Conservation (phyloP, 768 basidiomycete genomes). For the Collybiopsis luxurians region DNA sequence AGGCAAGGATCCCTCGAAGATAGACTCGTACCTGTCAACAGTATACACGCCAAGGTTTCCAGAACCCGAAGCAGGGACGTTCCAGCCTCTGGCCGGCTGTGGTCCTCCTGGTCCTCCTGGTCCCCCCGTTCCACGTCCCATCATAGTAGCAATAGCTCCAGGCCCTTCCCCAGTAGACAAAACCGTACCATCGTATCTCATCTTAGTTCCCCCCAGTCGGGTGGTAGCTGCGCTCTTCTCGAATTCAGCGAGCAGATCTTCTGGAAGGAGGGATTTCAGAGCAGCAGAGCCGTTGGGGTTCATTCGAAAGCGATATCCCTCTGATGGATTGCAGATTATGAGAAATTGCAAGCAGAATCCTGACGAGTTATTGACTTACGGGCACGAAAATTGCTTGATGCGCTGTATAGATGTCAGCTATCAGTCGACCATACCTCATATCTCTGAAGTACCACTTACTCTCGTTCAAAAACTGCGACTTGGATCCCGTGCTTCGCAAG, state of each 20-base stretch:
- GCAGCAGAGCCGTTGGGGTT: not conserved
- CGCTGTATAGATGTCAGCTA: not conserved
- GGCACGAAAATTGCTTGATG: not conserved
- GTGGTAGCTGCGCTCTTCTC: not conserved
- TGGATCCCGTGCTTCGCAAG: not conserved
- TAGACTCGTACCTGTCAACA: not conserved
- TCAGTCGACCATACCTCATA: not conserved
- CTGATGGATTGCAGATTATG: not conserved
- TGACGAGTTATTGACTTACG: not conserved
- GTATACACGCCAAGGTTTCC: not conserved
- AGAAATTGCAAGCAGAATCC: not conserved
- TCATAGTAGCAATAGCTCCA: not conserved
- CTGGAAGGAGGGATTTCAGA: not conserved
- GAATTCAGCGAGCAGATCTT: not conserved
- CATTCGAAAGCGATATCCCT: conserved; percentile 4
- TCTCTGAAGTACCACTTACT: not conserved
- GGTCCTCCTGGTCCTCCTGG: not conserved
- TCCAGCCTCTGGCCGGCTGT: not conserved
- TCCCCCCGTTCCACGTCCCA: not conserved
- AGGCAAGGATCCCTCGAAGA: not conserved
- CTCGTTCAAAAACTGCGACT: conserved; percentile 3
- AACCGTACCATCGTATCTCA: not conserved
- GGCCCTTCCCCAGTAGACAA: not conserved
- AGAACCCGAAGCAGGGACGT: no score
- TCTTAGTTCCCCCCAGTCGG: not conserved